Percentiles rank a stretch among this genome's conserved stretches.
Conservation (phyloP, 331 rosid species). For the Saraca asoca region DNA sequence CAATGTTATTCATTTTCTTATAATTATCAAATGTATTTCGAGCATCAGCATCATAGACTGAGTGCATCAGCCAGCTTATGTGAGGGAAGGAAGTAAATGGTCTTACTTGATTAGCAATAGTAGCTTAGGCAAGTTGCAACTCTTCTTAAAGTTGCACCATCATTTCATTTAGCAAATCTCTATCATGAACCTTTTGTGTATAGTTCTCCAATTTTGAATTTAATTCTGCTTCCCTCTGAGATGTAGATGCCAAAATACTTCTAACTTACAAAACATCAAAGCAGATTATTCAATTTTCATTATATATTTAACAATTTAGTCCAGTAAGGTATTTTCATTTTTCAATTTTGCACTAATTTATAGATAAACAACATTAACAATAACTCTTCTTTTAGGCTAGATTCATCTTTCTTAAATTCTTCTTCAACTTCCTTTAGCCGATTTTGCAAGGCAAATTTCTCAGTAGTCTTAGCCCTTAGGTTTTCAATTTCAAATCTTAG, state of each 20-base stretch:
- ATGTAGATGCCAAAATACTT: conserved; percentile 48
- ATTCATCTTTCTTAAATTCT: conserved; percentile 67
- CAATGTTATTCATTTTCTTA: neutral
- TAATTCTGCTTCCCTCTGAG: conserved; percentile 68
- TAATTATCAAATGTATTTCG: too few species aligned
- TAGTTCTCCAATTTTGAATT: conserved; percentile 66
- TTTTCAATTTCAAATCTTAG: conserved; percentile 63
- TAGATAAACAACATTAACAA: neutral
- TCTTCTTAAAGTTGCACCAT: conserved; percentile 67
- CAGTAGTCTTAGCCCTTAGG: conserved; percentile 64
- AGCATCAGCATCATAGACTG: neutral
- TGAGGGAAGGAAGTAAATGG: neutral
- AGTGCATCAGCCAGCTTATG: too few species aligned
- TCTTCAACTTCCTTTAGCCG: conserved; percentile 55
- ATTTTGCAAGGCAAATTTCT: conserved; percentile 59
- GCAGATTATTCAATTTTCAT: neutral
- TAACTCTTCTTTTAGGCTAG: conserved; percentile 74
- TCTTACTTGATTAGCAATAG: conserved; percentile 61
- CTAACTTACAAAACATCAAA: conserved; percentile 55
- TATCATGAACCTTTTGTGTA: conserved; percentile 48
- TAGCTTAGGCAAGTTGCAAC: conserved; percentile 54
- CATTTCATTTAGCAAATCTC: conserved; percentile 58
- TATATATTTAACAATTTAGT: conserved; percentile 3
- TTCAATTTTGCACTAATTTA: conserved; percentile 12
- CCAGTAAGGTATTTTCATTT: conserved; percentile 3